Conservation (phyloP, 345 rosid species). For the Eucalyptus shirleyi region DNA sequence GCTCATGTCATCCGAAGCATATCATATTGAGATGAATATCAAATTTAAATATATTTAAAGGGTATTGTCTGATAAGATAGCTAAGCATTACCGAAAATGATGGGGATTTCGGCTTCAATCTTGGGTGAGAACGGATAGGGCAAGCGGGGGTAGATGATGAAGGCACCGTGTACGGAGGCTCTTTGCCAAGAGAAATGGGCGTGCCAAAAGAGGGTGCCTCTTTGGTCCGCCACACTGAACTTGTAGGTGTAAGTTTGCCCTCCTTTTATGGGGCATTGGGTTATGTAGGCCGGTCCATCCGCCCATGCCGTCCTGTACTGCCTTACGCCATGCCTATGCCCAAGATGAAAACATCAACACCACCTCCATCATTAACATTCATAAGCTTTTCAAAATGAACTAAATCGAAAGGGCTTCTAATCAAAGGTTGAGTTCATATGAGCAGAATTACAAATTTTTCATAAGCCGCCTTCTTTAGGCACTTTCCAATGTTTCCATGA, state of each 20-base stretch:
- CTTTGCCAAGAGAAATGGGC: conserved; percentile 62
- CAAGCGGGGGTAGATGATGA: conserved; percentile 40
- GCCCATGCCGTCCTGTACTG: conserved; percentile 58
- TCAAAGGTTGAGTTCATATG: not conserved
- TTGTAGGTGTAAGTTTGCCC: conserved; percentile 41
- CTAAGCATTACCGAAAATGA: conserved; percentile 31
- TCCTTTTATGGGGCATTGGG: conserved; percentile 52
- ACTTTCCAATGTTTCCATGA: not conserved
- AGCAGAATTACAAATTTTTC: not conserved
- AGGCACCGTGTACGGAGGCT: conserved; percentile 53
- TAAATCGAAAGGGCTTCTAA: not conserved
- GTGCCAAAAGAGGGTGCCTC: conserved; percentile 63
- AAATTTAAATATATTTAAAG: not conserved
- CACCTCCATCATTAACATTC: not conserved
- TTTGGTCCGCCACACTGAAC: conserved; percentile 35
- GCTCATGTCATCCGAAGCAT: not conserved
- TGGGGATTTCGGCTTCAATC: conserved; percentile 39
- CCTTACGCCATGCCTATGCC: conserved; percentile 53
- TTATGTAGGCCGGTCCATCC: conserved; percentile 58
- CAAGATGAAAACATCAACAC: not conserved
- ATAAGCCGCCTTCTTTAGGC: not conserved
- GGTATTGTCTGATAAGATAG: not conserved
- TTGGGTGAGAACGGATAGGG: conserved; percentile 38
- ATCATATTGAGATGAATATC: not conserved
- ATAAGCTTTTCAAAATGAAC: not conserved